Percentiles rank a stretch among this genome's conserved stretches.
phyloP scores from a whole-genome alignment of 352 stramenopile genomes.

The Phytophthora colocasiae region DNA sequence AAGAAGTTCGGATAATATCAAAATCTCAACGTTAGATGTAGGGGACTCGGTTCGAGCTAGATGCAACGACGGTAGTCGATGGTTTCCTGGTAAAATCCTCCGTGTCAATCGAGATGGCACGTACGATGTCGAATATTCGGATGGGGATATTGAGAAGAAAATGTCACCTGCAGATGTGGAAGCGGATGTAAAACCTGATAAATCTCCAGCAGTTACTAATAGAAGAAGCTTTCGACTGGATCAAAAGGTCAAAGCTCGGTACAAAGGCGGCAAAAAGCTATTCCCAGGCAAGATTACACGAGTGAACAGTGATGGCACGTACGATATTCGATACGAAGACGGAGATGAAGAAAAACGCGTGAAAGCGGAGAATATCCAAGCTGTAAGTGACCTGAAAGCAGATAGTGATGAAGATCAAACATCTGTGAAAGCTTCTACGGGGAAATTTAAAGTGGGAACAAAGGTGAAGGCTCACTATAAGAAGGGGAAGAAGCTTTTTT shows the following conservation, averaged over 20 bases:
- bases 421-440: constrained; percentile 11
- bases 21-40: constrained; percentile 12
- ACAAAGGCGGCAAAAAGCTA: constrained; percentile 53
- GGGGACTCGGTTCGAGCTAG: constrained; percentile 38
- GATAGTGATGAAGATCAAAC: constrained; percentile 23
- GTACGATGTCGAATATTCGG: constrained; percentile 69
- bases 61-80: constrained; percentile 78
- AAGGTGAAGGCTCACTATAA: constrained; percentile 54
- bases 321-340: constrained; percentile 75
- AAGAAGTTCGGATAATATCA: constrained; percentile 13
- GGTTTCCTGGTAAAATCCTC: constrained; percentile 68
- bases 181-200: constrained; percentile 13
- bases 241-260: constrained; percentile 52
- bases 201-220: background rate
- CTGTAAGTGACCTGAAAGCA: constrained; percentile 5
- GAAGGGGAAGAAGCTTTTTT: constrained; percentile 53
- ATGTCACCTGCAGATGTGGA: constrained; percentile 35
- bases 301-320: constrained; percentile 61
- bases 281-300: constrained; percentile 60
- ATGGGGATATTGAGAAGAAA: constrained; percentile 55
- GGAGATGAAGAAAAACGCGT: constrained; percentile 62
- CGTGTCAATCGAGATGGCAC: constrained; percentile 62
- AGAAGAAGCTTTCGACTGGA: constrained; percentile 25
- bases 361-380: constrained; percentile 37
- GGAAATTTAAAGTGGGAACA: constrained; percentile 35